Base-by-base conservation (phyloP, 495 filamentous ascomycete species). In the Pseudoneurospora amorphoporcata region DNA sequence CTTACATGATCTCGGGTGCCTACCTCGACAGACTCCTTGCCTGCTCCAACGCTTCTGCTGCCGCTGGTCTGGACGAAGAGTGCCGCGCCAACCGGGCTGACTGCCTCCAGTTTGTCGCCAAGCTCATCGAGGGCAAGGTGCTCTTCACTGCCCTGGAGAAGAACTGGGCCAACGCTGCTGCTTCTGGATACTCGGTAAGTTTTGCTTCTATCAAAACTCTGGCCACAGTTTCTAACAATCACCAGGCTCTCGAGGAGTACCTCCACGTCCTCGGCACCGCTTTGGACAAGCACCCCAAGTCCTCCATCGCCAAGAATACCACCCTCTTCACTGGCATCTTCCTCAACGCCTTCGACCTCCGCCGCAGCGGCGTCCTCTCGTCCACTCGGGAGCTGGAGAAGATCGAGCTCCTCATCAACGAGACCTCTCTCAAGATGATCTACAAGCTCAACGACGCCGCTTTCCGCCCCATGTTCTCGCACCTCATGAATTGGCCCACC, bases 391-490 rank as follows among this genome's bases (percentile, higher is more conserved):
- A 82, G n/a, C 58, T 79, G 7, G 75, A 78, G 2, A 77, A 81
- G 39, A 83, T 92, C n/a, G 93, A 97, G 79, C 83, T 82, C 39
- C 77, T 82, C 3, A 75, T 92, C 70, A 89, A 92, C 75, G 85
- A 90, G 12, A 85, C 89, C 3, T 90, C 89, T 0, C 88, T 98
- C 45, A 91, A 93, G 79, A 94, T 97, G 90, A 92, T 95, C 69
- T 92, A 96, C 83, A 98, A 98, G 86, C 87, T 98, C 29, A 98
- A 97, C 81, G 96, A 99, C 80, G 88, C 91, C n/a, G 88, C 92
- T 19, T 99, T 98, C 88, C 88, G 94, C n/a, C 95, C 95, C 0
- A 89, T 98, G 69, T 98, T 98, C 80, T 85, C 88, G 17, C 88
- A 89, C 71, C 81, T 97, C 7, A 84, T 94, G 32, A 94, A 97